phyloP scores from a whole-genome alignment of 2,329 filamentous ascomycete species.

The Neonectria sp. region DNA sequence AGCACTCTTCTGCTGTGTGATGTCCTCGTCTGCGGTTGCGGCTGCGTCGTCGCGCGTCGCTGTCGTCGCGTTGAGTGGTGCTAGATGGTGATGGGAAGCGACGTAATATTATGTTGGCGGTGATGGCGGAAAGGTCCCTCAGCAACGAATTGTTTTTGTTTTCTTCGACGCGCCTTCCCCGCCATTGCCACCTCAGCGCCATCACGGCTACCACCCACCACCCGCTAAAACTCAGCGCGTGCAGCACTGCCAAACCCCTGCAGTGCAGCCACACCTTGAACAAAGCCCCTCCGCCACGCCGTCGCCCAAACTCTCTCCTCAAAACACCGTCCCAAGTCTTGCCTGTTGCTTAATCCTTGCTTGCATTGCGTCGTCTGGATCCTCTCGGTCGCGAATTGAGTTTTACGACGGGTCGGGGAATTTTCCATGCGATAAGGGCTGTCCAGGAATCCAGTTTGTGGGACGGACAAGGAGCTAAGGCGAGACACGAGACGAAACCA shows the following conservation, averaged over 20 bases:
- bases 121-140: slow-evolving; percentile 36
- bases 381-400: slow-evolving; percentile 10
- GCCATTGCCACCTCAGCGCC: slow-evolving; percentile 38
- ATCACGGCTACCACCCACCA: slow-evolving; percentile 5
- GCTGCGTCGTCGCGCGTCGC: slow-evolving; percentile 10
- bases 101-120: slow-evolving; percentile 35
- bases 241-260: slow-evolving; percentile 42
- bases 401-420: not conserved
- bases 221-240: slow-evolving; percentile 44
- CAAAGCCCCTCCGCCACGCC: slow-evolving; percentile 41
- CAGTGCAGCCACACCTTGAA: slow-evolving; percentile 30
- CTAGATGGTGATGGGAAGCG: slow-evolving; percentile 25
- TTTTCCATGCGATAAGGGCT: slow-evolving; percentile 14
- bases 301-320: slow-evolving; percentile 5
- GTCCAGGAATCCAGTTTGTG: slow-evolving; percentile 16
- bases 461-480: slow-evolving; percentile 11
- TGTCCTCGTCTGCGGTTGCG: slow-evolving; percentile 2
- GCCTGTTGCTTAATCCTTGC: slow-evolving; percentile 10
- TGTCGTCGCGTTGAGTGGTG: slow-evolving; percentile 25
- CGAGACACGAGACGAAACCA: slow-evolving; percentile 22
- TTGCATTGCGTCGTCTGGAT: not conserved
- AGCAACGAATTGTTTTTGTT: slow-evolving; percentile 54
- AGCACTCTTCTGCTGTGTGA: slow-evolving; percentile 10
- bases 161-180: slow-evolving; percentile 47
- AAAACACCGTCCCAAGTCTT: slow-evolving; percentile 10